phyloP scores from a whole-genome alignment of 108 stramenopile genomes.

The Nitzschia sp. region DNA sequence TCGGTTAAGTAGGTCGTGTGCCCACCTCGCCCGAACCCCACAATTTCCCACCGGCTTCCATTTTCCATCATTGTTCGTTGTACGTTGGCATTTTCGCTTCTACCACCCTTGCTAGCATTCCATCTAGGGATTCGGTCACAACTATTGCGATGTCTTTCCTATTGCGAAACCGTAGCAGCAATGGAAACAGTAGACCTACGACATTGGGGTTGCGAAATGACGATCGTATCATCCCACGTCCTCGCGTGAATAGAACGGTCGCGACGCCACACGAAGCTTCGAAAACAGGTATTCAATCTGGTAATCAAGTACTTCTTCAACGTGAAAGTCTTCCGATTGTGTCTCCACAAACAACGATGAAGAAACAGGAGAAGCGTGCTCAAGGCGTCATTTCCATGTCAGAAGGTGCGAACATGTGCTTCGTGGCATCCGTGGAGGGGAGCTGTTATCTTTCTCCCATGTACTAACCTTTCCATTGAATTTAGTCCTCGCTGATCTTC shows the following conservation, averaged over 20 bases:
- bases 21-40: not conserved
- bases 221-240: not conserved
- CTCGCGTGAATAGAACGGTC: not conserved
- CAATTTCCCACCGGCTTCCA: not conserved
- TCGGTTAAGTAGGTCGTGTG: too few relatives aligned
- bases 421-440: not conserved
- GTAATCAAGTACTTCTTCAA: slow-evolving; percentile 32
- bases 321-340: not conserved
- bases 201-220: not conserved
- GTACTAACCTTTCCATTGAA: not conserved
- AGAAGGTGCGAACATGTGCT: slow-evolving; percentile 22
- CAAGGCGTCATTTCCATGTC: slow-evolving; percentile 27
- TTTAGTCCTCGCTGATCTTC: slow-evolving; percentile 76
- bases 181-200: not conserved
- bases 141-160: not conserved
- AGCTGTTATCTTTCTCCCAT: not conserved
- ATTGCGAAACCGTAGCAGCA: slow-evolving; percentile 1
- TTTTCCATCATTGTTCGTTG: not conserved
- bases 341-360: slow-evolving; percentile 5
- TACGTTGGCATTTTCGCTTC: not conserved
- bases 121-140: not conserved
- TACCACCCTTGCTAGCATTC: not conserved
- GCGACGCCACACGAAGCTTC: not conserved
- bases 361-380: slow-evolving; percentile 19
- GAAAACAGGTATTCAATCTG: slow-evolving; percentile 1